Percentiles rank a stretch among this genome's conserved stretches.
phyloP scores from a whole-genome alignment of 345 rosid genomes.

The Combretum micranthum region DNA sequence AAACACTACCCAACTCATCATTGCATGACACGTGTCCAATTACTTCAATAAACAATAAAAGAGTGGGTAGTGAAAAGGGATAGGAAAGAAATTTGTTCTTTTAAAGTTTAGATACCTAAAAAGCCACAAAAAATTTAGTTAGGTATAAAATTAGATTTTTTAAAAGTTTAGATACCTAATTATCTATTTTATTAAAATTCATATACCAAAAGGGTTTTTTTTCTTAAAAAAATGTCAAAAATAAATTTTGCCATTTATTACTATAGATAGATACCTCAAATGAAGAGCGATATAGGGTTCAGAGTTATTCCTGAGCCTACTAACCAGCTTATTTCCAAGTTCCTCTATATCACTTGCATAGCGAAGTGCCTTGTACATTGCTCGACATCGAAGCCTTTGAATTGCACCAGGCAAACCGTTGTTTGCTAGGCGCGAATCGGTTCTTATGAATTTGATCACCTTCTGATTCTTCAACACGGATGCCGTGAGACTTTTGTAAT shows the following conservation, averaged over 20 bases:
- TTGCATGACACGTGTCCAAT: too few species aligned
- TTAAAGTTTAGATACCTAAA: too few species aligned
- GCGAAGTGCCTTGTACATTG: constrained; percentile 61
- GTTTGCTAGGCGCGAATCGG: constrained; percentile 60
- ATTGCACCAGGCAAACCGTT: constrained; percentile 44
- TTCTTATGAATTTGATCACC: constrained; percentile 50
- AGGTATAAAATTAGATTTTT: too few species aligned
- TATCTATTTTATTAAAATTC: too few species aligned
- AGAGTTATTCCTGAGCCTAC: constrained; percentile 31
- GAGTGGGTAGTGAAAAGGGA: too few species aligned
- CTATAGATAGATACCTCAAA: constrained; percentile 39
- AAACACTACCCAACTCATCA: too few species aligned
- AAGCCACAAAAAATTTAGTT: too few species aligned
- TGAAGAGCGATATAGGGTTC: constrained; percentile 60
- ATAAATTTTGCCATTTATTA: background rate
- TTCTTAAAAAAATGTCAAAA: too few species aligned
- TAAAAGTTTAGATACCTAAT: too few species aligned
- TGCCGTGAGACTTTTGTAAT: constrained; percentile 36
- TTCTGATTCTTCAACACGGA: constrained; percentile 34
- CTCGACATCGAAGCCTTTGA: constrained; percentile 63
- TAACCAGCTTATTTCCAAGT: constrained; percentile 38
- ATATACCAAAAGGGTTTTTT: too few species aligned
- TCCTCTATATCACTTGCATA: constrained; percentile 35
- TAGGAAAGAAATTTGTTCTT: too few species aligned
- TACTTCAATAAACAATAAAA: too few species aligned